Percentiles rank a stretch among this genome's conserved stretches.
These are phyloP conservation scores for Venturia asperata DNA, from an alignment of 2,329 filamentous ascomycete genomes.

Conservation along the genomic window DNA sequence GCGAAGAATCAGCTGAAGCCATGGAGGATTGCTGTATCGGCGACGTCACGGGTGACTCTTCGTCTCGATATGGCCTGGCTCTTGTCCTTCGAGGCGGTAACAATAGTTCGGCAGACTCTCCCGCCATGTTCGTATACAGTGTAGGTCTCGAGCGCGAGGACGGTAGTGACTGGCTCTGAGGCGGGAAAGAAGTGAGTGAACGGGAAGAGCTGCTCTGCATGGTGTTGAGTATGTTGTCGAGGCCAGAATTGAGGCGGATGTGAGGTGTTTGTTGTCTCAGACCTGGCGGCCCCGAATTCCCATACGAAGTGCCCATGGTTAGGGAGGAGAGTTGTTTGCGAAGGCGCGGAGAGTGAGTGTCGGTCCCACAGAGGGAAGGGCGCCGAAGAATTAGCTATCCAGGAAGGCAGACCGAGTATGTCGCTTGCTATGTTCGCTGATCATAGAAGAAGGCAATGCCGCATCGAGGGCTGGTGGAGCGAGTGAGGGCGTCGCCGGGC, in stretches of 20 bases:
- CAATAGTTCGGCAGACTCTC: slow-evolving; percentile 44
- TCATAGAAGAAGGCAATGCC: not conserved
- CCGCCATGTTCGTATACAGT: slow-evolving; percentile 31
- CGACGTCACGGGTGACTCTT: slow-evolving; percentile 36
- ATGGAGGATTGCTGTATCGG: slow-evolving; percentile 22
- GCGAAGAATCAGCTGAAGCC: slow-evolving; percentile 47
- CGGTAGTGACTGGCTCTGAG: slow-evolving; percentile 41
- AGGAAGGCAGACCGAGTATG: not conserved
- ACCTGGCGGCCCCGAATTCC: slow-evolving; percentile 21
- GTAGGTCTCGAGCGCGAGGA: slow-evolving; percentile 34
- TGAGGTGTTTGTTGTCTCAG: slow-evolving; percentile 44
- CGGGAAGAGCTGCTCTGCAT: slow-evolving; percentile 23
- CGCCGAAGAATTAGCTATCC: not conserved
- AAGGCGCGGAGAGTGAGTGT: slow-evolving; percentile 1
- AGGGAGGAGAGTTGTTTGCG: not conserved
- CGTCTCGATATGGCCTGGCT: slow-evolving; percentile 46
- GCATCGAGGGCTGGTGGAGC: not conserved
- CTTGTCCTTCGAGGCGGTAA: slow-evolving; percentile 44
- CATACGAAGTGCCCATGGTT: not conserved
- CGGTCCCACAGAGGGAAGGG: not conserved
- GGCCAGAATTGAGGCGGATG: slow-evolving; percentile 57
- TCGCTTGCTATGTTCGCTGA: slow-evolving; percentile 10
- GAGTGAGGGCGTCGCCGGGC: not conserved
- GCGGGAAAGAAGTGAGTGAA: slow-evolving; percentile 32
- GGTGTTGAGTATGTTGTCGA: slow-evolving; percentile 41